Percentiles rank a stretch among this genome's conserved stretches.
These are phyloP conservation scores for Sabuloglossum arenarium DNA, from an alignment of 495 filamentous ascomycete genomes.

Conservation along the genomic window DNA sequence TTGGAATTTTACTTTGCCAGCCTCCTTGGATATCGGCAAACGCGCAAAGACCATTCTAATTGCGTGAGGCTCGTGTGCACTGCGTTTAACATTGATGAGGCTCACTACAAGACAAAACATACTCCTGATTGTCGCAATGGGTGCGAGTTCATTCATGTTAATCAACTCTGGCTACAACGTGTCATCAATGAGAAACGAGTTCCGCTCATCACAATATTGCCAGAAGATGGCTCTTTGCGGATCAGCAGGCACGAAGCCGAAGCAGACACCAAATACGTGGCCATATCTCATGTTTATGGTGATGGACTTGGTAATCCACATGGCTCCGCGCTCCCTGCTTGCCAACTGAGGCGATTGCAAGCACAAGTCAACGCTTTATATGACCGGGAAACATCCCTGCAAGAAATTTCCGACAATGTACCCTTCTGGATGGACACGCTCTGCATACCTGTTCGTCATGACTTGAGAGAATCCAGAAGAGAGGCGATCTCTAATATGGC, in stretches of 20 bases:
- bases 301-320: constrained; percentile 7
- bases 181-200: not conserved
- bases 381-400: not conserved
- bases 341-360: not conserved
- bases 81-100: not conserved
- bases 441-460: constrained; percentile 5
- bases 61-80: not conserved
- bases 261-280: not conserved
- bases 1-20: not conserved
- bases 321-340: constrained; percentile 1
- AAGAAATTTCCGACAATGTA: not conserved
- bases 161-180: not conserved
- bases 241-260: not conserved
- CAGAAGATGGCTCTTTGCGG: not conserved
- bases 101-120: not conserved
- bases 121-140: not conserved
- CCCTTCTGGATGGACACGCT: constrained; percentile 11
- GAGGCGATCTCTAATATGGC: constrained; percentile 7
- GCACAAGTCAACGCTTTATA: not conserved
- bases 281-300: constrained; percentile 7
- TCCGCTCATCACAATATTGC: not conserved
- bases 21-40: not conserved
- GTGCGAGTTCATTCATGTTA: not conserved
- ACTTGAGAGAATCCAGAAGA: not conserved
- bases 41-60: not conserved